Evolutionary conservation across 129 eudicot genomes (phyloP), one percentile per base, ranked within the genome.

Genomic region (Flaveria brownii): DNA sequence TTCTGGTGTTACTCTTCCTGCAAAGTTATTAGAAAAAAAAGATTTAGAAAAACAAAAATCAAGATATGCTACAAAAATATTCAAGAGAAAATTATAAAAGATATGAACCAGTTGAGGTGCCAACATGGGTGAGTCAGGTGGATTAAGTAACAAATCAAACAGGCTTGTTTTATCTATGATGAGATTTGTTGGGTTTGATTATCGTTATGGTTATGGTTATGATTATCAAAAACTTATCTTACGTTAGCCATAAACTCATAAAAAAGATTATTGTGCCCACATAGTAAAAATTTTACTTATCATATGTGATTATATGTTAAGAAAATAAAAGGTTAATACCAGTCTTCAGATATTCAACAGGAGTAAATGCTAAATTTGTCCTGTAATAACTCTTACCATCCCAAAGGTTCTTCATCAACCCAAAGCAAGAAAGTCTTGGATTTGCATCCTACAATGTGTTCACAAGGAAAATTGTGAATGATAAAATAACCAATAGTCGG

Each of bases 391-490:
- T 92, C 71, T 89, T 92, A 74, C 97, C 97, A 63, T 92, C 97
- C 84, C 97, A 73, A 25, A 93, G 87, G 68, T 89, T 92, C 83
- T 92, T 92, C 97, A 92, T 92, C 79, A 89, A 62, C 63, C 97
- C 97, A 81, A 89, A 92, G 84, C 96, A 89, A 13, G 97, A 92
- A n/a, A 92, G 70, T 76, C 96, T 81, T 64, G 97, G 93, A 81
- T 89, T 84, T 23, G 82, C 97, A 51, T 92, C 92, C 97, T 92
- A 62, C 72, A 83, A 83, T 1, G 54, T 52, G 42, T 74, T 30
- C 15, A 45, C 4, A 25, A 63, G 13, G 18, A 36, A 50, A 77
- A 18, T 46, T 56, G 18, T 4, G 42, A 42, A 6, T 52, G 10
- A 33, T 23, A 60, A 6, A 72, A 52, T 25, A 62, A 60, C 55